phyloP scores from a whole-genome alignment of 352 stramenopile genomes.

The Lagenidium sp. region DNA sequence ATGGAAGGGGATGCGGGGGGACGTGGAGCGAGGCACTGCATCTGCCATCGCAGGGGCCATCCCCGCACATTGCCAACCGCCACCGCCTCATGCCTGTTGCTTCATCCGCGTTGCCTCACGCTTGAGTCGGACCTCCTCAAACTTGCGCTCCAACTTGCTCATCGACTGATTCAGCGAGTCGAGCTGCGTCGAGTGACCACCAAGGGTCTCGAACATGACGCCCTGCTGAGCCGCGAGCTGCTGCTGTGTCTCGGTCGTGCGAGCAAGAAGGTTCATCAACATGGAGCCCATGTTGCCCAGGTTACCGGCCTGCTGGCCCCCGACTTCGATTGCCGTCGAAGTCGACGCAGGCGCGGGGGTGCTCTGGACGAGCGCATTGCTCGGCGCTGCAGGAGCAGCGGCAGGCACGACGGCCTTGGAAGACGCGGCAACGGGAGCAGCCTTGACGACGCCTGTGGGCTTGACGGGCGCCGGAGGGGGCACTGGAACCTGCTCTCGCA shows the following conservation, averaged over 20 bases:
- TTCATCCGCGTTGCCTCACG: slow-evolving; percentile 8
- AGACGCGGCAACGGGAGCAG: slow-evolving; percentile 16
- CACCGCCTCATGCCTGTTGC: too few relatives aligned
- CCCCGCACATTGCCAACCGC: too few relatives aligned
- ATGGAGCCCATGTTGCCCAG: slow-evolving; percentile 84
- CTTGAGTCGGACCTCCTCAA: slow-evolving; percentile 75
- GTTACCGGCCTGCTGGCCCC: slow-evolving; percentile 42
- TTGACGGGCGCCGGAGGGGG: slow-evolving; percentile 12
- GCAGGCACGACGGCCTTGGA: background rate
- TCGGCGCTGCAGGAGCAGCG: background rate
- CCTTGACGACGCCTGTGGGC: background rate
- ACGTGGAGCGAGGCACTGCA: too few relatives aligned
- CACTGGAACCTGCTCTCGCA: slow-evolving; percentile 33
- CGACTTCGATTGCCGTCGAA: slow-evolving; percentile 57
- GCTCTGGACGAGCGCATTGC: slow-evolving; percentile 2
- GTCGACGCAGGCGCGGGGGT: slow-evolving; percentile 24
- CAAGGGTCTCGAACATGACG: slow-evolving; percentile 83
- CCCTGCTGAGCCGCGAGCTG: slow-evolving; percentile 77
- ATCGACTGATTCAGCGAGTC: slow-evolving; percentile 68
- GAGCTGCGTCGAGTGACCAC: slow-evolving; percentile 74
- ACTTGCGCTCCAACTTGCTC: slow-evolving; percentile 62
- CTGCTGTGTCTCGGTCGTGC: slow-evolving; percentile 81
- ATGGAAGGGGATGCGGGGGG: too few relatives aligned
- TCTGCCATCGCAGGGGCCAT: too few relatives aligned
- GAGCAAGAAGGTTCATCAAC: slow-evolving; percentile 81